Evolutionary conservation across 1,139 yeast species (phyloP).

Genomic region (Geotrichum europaeum): DNA sequence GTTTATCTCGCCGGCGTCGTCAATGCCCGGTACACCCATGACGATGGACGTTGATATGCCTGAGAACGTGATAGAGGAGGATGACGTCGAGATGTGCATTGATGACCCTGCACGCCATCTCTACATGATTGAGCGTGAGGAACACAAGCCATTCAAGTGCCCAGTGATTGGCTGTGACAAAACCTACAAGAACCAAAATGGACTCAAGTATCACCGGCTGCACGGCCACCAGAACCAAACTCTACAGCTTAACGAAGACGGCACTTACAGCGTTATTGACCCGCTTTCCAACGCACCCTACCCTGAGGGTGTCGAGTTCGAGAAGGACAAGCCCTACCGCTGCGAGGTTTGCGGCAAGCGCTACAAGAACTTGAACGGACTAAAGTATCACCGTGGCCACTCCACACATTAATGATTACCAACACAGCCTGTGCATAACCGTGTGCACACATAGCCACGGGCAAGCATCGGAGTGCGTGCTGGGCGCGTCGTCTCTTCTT

Average conservation of each 20-base stretch:
- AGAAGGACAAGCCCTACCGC: constrained; percentile 95
- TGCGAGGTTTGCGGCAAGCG: constrained; percentile 98
- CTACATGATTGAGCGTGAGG: constrained; percentile 86
- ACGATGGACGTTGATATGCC: constrained; percentile 6
- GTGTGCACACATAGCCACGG: not conserved
- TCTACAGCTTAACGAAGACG: constrained; percentile 84
- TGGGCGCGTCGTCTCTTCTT: not conserved
- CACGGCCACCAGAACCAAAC: constrained; percentile 98
- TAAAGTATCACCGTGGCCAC: constrained; percentile 96
- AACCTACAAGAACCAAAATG: constrained; percentile 95
- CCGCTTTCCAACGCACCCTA: constrained; percentile 89
- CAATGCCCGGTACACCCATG: constrained; percentile 29
- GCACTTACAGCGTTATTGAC: constrained; percentile 85
- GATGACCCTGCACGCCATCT: constrained; percentile 89
- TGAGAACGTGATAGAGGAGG: not conserved
- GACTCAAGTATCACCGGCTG: constrained; percentile 86
- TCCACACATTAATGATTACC: constrained; percentile 63
- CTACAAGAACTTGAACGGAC: constrained; percentile 90
- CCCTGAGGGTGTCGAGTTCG: constrained; percentile 84
- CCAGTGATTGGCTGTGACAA: constrained; percentile 98
- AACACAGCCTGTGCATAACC: not conserved
- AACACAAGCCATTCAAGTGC: constrained; percentile 92
- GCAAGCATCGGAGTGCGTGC: not conserved
- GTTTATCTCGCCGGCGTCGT: constrained; percentile 44
- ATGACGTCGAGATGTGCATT: constrained; percentile 30